These are phyloP conservation scores for Leishmania lainsoni DNA, from an alignment of 208 protist species.

Conservation along the genomic window DNA sequence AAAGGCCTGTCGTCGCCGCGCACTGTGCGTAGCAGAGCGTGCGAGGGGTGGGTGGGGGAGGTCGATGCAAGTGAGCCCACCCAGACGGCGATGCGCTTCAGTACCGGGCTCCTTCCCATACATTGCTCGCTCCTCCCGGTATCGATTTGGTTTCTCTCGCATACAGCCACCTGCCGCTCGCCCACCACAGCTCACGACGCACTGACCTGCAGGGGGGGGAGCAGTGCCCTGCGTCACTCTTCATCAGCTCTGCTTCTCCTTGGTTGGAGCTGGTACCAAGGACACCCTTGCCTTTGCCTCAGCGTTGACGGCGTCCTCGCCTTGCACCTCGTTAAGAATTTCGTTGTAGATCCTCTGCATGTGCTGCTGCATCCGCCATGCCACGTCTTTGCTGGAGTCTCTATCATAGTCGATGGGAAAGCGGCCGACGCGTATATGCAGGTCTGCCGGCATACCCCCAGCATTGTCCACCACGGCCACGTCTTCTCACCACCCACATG, in stretches of 20 bases:
- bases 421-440: constrained; percentile 35
- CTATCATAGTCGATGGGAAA: constrained; percentile 49
- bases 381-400: constrained; percentile 34
- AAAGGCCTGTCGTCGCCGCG: no score
- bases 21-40: background rate
- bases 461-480: constrained; percentile 51
- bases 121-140: background rate
- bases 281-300: constrained; percentile 18
- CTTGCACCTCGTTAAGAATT: constrained; percentile 20
- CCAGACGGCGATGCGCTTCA: background rate
- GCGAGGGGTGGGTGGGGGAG: no score
- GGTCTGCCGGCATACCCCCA: constrained; percentile 57
- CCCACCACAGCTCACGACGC: background rate
- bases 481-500: constrained; percentile 51
- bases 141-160: background rate
- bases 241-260: constrained; percentile 7
- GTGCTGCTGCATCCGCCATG: constrained; percentile 37
- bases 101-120: background rate
- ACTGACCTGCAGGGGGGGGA: background rate
- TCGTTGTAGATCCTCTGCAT: constrained; percentile 63
- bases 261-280: background rate
- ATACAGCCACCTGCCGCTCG: background rate
- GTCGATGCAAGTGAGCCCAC: background rate
- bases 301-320: constrained; percentile 1
- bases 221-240: background rate